A percentile compares a stretch with the other conserved stretches of the same genome.
Evolutionary conservation across 257 asterid species (phyloP).

Genomic region (Lithospermum erythrorhizon): DNA sequence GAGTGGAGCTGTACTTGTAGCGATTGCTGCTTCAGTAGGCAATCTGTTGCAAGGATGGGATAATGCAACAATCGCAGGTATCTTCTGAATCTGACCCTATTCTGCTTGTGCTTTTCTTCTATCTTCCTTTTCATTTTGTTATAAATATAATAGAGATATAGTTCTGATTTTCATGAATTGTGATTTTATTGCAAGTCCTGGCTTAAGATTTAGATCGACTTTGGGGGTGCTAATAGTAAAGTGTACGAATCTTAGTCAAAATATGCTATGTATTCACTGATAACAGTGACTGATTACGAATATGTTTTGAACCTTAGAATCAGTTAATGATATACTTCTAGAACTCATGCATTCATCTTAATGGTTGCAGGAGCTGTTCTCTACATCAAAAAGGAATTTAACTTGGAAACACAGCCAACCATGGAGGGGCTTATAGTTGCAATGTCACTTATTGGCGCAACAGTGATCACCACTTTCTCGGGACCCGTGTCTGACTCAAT

Average conservation of each 20-base stretch:
- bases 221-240: neutral
- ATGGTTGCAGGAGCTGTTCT: slow-evolving; percentile 66
- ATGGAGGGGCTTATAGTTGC: slow-evolving; percentile 93
- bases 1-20: slow-evolving; percentile 80
- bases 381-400: slow-evolving; percentile 79
- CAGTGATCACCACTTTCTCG: slow-evolving; percentile 75
- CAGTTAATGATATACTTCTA: neutral
- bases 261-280: neutral
- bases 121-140: neutral
- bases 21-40: slow-evolving; percentile 85
- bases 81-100: neutral
- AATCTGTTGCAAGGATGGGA: slow-evolving; percentile 98
- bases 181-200: neutral
- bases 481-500: slow-evolving; percentile 74
- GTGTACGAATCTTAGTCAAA: no score
- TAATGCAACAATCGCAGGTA: slow-evolving; percentile 96
- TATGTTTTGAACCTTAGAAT: neutral
- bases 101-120: neutral
- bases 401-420: slow-evolving; percentile 61
- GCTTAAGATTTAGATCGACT: neutral
- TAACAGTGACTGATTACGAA: neutral
- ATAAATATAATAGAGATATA: neutral
- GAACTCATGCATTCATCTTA: slow-evolving; percentile 10
- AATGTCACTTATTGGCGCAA: slow-evolving; percentile 90
- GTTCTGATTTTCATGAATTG: neutral